phyloP scores from a whole-genome alignment of 495 filamentous ascomycete genomes.

The Apodospora peruviana region DNA sequence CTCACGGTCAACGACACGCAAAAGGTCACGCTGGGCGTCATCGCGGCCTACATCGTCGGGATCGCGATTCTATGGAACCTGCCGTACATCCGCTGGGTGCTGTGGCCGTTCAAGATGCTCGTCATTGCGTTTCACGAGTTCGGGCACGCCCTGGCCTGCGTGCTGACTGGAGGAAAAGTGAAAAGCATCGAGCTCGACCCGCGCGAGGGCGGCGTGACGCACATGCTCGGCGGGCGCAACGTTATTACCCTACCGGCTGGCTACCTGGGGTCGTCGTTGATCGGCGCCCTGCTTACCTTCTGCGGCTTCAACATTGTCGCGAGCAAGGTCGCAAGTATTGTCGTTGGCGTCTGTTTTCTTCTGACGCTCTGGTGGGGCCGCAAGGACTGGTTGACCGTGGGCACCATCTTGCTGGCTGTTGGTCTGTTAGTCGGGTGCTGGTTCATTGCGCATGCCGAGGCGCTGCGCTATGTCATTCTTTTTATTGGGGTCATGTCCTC shows the following conservation, averaged over 20 bases:
- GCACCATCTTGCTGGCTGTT: conserved; percentile 62
- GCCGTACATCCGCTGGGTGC: conserved; percentile 63
- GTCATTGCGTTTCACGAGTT: conserved; percentile 85
- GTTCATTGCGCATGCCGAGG: conserved; percentile 72
- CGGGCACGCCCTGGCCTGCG: conserved; percentile 67
- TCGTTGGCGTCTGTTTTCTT: conserved; percentile 66
- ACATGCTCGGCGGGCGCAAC: conserved; percentile 71
- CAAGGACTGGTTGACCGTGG: conserved; percentile 69
- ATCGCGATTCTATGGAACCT: conserved; percentile 77
- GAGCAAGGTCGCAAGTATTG: conserved; percentile 69
- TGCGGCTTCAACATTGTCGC: conserved; percentile 77
- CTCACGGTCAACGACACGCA: conserved; percentile 66
- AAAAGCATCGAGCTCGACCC: conserved; percentile 60
- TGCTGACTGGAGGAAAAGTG: conserved; percentile 66
- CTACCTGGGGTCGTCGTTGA: conserved; percentile 68
- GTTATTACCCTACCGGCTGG: conserved; percentile 72
- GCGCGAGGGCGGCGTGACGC: conserved; percentile 67
- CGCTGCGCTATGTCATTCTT: conserved; percentile 67
- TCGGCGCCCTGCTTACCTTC: conserved; percentile 73
- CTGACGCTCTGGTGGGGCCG: conserved; percentile 76
- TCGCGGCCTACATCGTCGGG: conserved; percentile 61
- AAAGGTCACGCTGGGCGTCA: conserved; percentile 61
- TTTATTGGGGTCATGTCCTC: conserved; percentile 78
- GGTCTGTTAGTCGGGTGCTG: conserved; percentile 68
- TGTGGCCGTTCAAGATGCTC: conserved; percentile 91